Percentiles rank a stretch among this genome's conserved stretches.
Evolutionary conservation across 129 eudicot species (phyloP).

Genomic region (Apium graveolens): DNA sequence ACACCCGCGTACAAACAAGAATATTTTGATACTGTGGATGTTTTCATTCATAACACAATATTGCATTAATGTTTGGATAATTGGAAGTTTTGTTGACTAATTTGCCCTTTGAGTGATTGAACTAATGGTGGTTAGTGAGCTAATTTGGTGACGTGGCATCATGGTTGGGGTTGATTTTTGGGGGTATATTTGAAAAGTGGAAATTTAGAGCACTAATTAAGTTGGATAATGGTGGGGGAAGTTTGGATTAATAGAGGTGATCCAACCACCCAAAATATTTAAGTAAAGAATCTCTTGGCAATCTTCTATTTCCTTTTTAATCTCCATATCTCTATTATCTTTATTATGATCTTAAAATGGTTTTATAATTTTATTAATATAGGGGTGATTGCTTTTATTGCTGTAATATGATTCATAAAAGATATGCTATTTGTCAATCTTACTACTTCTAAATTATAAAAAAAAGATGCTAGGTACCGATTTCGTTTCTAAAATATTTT

Average conservation of each 20-base stretch:
- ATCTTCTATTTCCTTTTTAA: background rate
- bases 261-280: background rate
- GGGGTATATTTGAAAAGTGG: background rate
- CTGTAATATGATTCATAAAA: too few species aligned
- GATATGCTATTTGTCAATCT: too few species aligned
- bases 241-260: background rate
- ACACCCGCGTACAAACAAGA: background rate
- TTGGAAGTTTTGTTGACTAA: background rate
- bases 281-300: background rate
- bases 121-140: background rate
- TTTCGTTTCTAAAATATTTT: too few species aligned
- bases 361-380: too few species aligned
- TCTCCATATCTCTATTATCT: background rate
- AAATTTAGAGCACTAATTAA: background rate
- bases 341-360: too few species aligned
- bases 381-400: too few species aligned
- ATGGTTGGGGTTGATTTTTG: background rate
- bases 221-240: background rate
- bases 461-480: too few species aligned
- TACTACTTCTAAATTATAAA: too few species aligned
- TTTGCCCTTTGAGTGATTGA: background rate
- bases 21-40: constrained; percentile 1
- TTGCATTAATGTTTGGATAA: background rate
- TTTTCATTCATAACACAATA: too few species aligned
- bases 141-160: background rate